Evolutionary conservation across 768 basidiomycete genomes (phyloP), one percentile per base, ranked within the genome.

Genomic region (Suillus bovinus): DNA sequence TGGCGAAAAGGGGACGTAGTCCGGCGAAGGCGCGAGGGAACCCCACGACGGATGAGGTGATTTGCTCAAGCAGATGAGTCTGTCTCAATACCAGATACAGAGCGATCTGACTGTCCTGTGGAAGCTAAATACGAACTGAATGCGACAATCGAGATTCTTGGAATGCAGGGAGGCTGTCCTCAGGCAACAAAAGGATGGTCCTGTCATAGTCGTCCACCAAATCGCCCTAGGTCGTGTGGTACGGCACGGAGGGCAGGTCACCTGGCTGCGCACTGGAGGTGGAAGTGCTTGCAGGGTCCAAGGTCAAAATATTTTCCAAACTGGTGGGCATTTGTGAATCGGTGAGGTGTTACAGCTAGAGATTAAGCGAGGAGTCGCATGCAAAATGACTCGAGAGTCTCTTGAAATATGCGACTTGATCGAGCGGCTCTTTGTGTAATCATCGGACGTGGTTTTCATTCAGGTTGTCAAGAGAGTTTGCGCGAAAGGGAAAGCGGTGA

Each of bases 81-180:
- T 36, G 69, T 59, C 20, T 73, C 63, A 46, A 38, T 29, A 76
- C 63, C 42, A 76, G 20, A 13, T 56, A 38, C 22, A 73, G 74
- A 24, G 76, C 73, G 54, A 74, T 74, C 58, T 71, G 68, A 39
- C 67, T 57, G 17, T 62, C 58, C 17, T 60, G 22, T 4, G 17
- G 61, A 24, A 2, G 59, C 22, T 29, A 11, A 0, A n/a, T 33
- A 50, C 9, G 24, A 47, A 64, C 22, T 33, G 70, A 63, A 0
- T 64, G 67, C 1, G 22, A 49, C 0, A 75, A 38, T 7, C 63
- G 67, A 10, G 72, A 29, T 3, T 64, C 70, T 39, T 66, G 59
- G 46, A 74, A 61, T 4, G 44, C 58, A 1, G 67, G 65, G 2
- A 71, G 70, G 1, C 33, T 33, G 36, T 55, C 42, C 38, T 58